Evolutionary conservation across 1,139 yeast species (phyloP).

Genomic region (Candida albicans): DNA sequence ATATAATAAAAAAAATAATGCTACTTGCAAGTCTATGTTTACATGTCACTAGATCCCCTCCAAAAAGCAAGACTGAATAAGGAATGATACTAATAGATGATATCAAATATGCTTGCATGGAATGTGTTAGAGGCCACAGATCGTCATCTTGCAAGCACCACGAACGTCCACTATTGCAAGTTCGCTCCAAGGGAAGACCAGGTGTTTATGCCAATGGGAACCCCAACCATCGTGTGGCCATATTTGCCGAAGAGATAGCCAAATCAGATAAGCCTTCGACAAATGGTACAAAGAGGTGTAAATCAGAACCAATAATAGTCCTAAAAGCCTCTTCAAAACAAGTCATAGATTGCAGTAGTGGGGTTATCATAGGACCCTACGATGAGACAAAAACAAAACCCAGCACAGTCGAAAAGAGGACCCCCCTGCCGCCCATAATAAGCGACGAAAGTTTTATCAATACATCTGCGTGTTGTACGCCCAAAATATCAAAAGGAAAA

Average conservation of each 20-base stretch:
- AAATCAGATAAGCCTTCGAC: slow-evolving; percentile 1
- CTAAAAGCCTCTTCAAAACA: slow-evolving; percentile 51
- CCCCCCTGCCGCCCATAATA: slow-evolving; percentile 26
- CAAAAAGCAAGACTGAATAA: too few relatives aligned
- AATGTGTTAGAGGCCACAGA: slow-evolving; percentile 91
- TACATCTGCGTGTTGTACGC: slow-evolving; percentile 33
- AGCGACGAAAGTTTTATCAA: slow-evolving; percentile 38
- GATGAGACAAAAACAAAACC: slow-evolving; percentile 20
- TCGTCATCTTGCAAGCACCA: slow-evolving; percentile 86
- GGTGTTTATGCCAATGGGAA: slow-evolving; percentile 46
- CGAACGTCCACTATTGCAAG: slow-evolving; percentile 75
- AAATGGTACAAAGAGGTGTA: slow-evolving; percentile 11
- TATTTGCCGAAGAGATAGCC: slow-evolving; percentile 52
- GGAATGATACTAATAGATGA: slow-evolving; percentile 82
- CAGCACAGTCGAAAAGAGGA: slow-evolving; percentile 16
- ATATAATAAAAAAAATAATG: background rate
- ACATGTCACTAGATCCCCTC: too few relatives aligned
- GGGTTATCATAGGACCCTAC: slow-evolving; percentile 46
- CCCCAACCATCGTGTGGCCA: slow-evolving; percentile 55
- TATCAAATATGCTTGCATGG: slow-evolving; percentile 84
- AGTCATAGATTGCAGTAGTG: slow-evolving; percentile 48
- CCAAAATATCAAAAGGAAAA: slow-evolving; percentile 19
- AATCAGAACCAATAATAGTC: slow-evolving; percentile 37
- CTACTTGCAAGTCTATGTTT: background rate
- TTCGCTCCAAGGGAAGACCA: slow-evolving; percentile 88